These are phyloP conservation scores for Podospora australis DNA, from an alignment of 495 filamentous ascomycete genomes.

Conservation along the genomic window DNA sequence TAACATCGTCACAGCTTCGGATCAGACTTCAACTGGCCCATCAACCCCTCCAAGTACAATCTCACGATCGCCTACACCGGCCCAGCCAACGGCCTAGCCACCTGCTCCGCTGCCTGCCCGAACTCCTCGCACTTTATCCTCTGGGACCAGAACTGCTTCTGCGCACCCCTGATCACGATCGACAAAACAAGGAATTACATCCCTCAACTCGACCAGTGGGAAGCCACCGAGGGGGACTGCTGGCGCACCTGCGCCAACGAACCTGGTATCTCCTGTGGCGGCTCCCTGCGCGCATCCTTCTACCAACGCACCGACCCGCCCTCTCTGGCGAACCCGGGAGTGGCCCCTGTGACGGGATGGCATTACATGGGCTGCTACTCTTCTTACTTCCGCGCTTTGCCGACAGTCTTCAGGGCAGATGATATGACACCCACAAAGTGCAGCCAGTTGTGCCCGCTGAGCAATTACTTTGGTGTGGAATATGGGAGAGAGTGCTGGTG, in stretches of 20 bases:
- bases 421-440: not conserved
- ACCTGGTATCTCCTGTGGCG: not conserved
- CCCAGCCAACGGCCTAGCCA: not conserved
- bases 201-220: not conserved
- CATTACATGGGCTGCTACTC: not conserved
- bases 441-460: not conserved
- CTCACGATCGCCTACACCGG: not conserved
- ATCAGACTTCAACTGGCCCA: not conserved
- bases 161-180: not conserved
- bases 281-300: not conserved
- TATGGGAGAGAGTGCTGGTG: slow-evolving; percentile 2
- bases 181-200: not conserved
- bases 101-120: not conserved
- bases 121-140: not conserved
- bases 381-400: not conserved
- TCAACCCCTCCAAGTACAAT: not conserved
- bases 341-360: not conserved
- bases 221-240: slow-evolving; percentile 2
- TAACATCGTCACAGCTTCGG: not conserved
- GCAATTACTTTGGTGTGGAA: not conserved
- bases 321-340: not conserved
- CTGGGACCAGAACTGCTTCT: not conserved
- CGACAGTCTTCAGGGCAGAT: not conserved
- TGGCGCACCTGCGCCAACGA: not conserved
- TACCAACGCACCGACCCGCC: not conserved